Percentiles rank a stretch among this genome's conserved stretches.
These are phyloP conservation scores for Alternaria sp. DNA, from an alignment of 2,329 filamentous ascomycete species.

Conservation along the genomic window DNA sequence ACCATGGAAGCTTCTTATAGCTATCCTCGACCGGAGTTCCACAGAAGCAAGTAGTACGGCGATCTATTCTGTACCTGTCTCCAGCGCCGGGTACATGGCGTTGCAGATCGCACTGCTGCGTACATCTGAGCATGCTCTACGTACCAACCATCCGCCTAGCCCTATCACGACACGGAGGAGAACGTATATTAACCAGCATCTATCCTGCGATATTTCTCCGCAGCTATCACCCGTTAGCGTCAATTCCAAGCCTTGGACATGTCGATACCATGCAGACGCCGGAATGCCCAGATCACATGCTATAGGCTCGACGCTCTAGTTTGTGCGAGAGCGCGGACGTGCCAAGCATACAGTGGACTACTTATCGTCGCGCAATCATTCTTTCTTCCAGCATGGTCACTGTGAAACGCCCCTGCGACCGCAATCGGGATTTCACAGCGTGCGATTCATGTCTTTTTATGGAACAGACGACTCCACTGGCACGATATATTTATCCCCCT, in stretches of 20 bases:
- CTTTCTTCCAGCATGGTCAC: neutral
- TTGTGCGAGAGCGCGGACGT: neutral
- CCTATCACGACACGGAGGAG: conserved; percentile 5
- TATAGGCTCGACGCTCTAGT: neutral
- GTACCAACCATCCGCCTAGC: neutral
- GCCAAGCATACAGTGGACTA: neutral
- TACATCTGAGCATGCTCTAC: conserved; percentile 1
- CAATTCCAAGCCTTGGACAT: neutral
- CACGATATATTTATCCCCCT: neutral
- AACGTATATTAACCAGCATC: conserved; percentile 56
- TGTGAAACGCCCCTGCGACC: neutral
- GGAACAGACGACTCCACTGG: neutral
- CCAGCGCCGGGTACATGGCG: conserved; percentile 2
- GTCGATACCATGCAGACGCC: neutral
- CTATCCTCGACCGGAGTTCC: neutral
- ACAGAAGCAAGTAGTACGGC: conserved; percentile 1
- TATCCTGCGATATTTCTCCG: conserved; percentile 18
- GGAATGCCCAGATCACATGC: neutral
- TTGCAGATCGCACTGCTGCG: neutral
- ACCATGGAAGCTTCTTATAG: conserved; percentile 3
- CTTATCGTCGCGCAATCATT: neutral
- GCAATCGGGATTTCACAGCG: neutral
- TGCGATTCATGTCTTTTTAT: neutral
- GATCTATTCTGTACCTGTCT: conserved; percentile 1
- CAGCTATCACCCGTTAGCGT: neutral